Conservation (phyloP, 2,329 filamentous ascomycete genomes). For the Trichoderma sp. region DNA sequence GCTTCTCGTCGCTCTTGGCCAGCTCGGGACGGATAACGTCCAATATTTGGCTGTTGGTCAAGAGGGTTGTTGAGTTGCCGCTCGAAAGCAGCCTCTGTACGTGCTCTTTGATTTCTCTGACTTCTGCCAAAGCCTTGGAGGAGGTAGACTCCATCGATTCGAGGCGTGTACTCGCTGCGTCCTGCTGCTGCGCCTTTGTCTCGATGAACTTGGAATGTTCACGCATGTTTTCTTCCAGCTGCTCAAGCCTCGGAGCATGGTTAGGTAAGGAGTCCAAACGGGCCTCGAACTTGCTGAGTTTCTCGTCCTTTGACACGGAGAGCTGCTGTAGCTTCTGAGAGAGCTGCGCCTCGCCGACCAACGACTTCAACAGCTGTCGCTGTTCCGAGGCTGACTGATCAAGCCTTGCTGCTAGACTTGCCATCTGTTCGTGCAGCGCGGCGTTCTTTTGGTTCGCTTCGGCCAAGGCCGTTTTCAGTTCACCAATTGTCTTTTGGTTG, state of each 20-base stretch:
- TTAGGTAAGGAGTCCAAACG: neutral
- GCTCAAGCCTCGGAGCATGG: neutral
- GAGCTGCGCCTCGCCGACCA: neutral
- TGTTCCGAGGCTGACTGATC: neutral
- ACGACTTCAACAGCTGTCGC: neutral
- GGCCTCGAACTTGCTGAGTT: neutral
- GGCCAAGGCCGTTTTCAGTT: neutral
- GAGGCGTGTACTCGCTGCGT: neutral
- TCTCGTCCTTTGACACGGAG: neutral
- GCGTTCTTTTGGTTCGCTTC: neutral
- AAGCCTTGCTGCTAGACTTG: neutral
- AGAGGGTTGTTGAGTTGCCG: neutral
- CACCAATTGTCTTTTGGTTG: neutral
- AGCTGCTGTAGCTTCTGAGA: neutral
- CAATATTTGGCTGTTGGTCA: neutral
- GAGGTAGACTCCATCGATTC: neutral
- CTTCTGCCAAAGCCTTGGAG: neutral
- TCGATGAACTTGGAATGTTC: neutral
- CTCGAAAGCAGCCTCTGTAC: neutral
- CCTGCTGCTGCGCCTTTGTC: neutral
- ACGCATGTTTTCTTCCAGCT: neutral
- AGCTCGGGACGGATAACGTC: slow-evolving; percentile 10
- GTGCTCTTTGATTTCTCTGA: neutral
- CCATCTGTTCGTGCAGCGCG: neutral
- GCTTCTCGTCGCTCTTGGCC: neutral